A percentile compares a stretch with the other conserved stretches of the same genome.
Conservation (phyloP, 345 rosid species). For the Garcia nutans region DNA sequence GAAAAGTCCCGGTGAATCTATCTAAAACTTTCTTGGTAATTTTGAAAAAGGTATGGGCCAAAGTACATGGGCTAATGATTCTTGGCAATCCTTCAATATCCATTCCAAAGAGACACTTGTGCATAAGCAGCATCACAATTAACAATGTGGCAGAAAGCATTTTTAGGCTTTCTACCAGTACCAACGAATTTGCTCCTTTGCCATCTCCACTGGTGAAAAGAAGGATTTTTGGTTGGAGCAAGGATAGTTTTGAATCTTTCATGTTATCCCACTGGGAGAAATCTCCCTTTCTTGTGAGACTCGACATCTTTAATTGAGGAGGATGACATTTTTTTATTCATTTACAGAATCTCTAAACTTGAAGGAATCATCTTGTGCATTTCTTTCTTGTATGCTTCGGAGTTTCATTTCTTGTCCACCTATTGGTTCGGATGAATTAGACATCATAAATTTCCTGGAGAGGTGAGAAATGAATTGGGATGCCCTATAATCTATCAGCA, state of each 20-base stretch:
- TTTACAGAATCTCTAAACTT: constrained; percentile 23
- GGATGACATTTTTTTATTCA: constrained; percentile 36
- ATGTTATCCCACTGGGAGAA: constrained; percentile 45
- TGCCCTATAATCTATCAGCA: constrained; percentile 49
- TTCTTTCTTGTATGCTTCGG: constrained; percentile 38
- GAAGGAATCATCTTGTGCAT: constrained; percentile 27
- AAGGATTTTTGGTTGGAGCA: constrained; percentile 37
- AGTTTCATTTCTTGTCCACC: constrained; percentile 46
- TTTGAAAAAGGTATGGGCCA: constrained; percentile 39
- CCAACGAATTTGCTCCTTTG: constrained; percentile 16
- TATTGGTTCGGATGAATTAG: constrained; percentile 53
- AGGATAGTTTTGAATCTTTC: constrained; percentile 38
- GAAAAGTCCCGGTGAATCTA: constrained; percentile 35
- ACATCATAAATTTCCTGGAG: constrained; percentile 48
- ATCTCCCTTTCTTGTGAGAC: constrained; percentile 38
- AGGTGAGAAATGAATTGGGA: constrained; percentile 46
- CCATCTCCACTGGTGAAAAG: constrained; percentile 26
- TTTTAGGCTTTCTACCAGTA: constrained; percentile 46
- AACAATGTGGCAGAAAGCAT: constrained; percentile 50
- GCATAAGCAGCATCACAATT: constrained; percentile 29
- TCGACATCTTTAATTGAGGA: constrained; percentile 22
- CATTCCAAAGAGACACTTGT: constrained; percentile 13
- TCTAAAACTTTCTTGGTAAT: constrained; percentile 28
- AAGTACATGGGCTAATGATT: constrained; percentile 37
- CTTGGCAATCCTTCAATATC: constrained; percentile 18